These are phyloP conservation scores for Auricularia sp. DNA, from an alignment of 768 basidiomycete species.

Conservation along the genomic window DNA sequence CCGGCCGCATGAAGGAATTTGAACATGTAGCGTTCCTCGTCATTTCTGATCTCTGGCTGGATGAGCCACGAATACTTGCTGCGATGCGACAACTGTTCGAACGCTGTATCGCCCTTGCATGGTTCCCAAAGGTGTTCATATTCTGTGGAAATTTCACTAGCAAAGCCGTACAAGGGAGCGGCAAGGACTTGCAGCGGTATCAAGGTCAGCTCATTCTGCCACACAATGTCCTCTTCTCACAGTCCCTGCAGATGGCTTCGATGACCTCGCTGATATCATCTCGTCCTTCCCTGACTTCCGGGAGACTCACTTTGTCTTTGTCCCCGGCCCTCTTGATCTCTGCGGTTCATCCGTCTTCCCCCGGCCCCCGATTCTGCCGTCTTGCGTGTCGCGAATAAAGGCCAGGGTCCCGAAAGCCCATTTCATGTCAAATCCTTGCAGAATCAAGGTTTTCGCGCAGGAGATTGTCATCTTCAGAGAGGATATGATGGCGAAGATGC, in stretches of 20 bases:
- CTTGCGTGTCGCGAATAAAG: slow-evolving; percentile 60
- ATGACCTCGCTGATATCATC: slow-evolving; percentile 76
- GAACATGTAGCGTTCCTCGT: slow-evolving; percentile 82
- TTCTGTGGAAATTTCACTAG: slow-evolving; percentile 94
- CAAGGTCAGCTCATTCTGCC: slow-evolving; percentile 46
- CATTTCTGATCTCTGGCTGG: slow-evolving; percentile 93
- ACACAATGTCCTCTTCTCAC: background rate
- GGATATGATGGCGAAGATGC: slow-evolving; percentile 87
- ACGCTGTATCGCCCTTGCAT: slow-evolving; percentile 76
- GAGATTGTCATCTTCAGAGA: slow-evolving; percentile 93
- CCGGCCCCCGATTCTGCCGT: slow-evolving; percentile 67
- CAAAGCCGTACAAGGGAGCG: slow-evolving; percentile 71
- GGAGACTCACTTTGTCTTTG: slow-evolving; percentile 84
- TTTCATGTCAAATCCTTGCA: slow-evolving; percentile 85
- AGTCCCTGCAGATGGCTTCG: slow-evolving; percentile 67
- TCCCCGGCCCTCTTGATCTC: slow-evolving; percentile 90
- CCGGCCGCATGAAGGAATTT: slow-evolving; percentile 56
- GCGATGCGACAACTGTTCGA: slow-evolving; percentile 83
- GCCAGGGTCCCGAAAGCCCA: slow-evolving; percentile 68
- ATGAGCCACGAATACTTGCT: slow-evolving; percentile 70
- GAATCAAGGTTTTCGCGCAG: slow-evolving; percentile 90
- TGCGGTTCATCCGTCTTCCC: slow-evolving; percentile 68
- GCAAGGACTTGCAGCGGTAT: slow-evolving; percentile 70
- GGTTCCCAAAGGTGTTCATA: slow-evolving; percentile 82
- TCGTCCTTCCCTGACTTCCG: slow-evolving; percentile 66